Evolutionary conservation across 2,329 filamentous ascomycete species (phyloP).

Genomic region (Blastomyces emzantsi): DNA sequence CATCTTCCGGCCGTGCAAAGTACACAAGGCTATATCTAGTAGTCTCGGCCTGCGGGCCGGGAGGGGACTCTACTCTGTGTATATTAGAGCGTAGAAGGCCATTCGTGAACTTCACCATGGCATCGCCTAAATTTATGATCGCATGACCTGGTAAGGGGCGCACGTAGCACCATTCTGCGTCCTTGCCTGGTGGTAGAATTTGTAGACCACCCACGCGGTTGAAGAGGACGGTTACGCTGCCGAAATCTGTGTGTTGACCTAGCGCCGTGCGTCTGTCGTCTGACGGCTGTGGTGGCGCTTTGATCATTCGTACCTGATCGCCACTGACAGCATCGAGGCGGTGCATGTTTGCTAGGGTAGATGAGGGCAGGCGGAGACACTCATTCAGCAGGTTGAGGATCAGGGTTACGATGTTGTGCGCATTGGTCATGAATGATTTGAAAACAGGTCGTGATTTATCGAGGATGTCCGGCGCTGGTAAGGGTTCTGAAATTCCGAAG

Average conservation of each 20-base stretch:
- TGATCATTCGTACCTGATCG: constrained; percentile 48
- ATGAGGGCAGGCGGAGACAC: constrained; percentile 35
- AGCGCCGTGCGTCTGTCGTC: constrained; percentile 38
- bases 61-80: constrained; percentile 44
- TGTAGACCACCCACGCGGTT: constrained; percentile 49
- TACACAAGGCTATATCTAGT: constrained; percentile 48
- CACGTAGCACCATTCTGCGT: constrained; percentile 45
- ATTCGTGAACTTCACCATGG: constrained; percentile 38
- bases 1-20: constrained; percentile 45
- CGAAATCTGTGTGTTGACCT: constrained; percentile 50
- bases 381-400: constrained; percentile 39
- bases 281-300: constrained; percentile 39
- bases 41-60: constrained; percentile 37
- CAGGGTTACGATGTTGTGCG: constrained; percentile 39
- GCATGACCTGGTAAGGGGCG: constrained; percentile 42
- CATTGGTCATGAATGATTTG: constrained; percentile 37
- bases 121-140: constrained; percentile 38
- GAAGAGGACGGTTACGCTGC: constrained; percentile 48
- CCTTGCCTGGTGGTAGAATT: constrained; percentile 37
- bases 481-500: constrained; percentile 29
- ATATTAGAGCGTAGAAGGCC: constrained; percentile 35
- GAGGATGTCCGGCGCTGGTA: constrained; percentile 39
- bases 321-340: constrained; percentile 36
- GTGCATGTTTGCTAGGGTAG: constrained; percentile 41
- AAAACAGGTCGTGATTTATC: constrained; percentile 30